Evolutionary conservation across 805 yeast genomes (phyloP), one percentile per base, ranked within the genome.

Genomic region (Hanseniaspora osmophila): DNA sequence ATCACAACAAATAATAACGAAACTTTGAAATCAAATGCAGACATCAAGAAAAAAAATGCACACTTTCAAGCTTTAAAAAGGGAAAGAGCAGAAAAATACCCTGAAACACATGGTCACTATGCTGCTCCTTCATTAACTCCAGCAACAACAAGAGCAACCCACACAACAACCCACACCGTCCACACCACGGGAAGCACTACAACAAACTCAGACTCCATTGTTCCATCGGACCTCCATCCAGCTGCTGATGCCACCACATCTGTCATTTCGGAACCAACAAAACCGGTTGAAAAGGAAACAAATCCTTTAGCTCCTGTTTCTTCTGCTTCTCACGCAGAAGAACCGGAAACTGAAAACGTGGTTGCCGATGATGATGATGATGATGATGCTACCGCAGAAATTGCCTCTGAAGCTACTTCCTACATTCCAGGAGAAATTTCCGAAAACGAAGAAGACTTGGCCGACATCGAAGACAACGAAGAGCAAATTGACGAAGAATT

Each of bases 401-500:
- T 5, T n/a, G 15, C 13, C 35, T 32, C 35, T n/a, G 35, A 32
- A n/a, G 10, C 35, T 5, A 32, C 35, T 5, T 32, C 35, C 15
- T 32, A 13, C 15, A n/a, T 32, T 6, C 35, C 35, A 12, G 13
- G 15, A 12, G 35, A 32, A 32, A n/a, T 32, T 12, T 32, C 35
- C 10, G 27, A 22, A 22, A 32, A n/a, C 10, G 35, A 32, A 13
- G 35, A 13, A 12, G 35, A 32, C 6, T 11, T 32, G 35, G 35
- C 35, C 13, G 35, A 32, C 10, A n/a, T 32, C 10, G 35, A 32
- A n/a, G 35, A 32, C 35, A 32, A 32, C 35, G 35, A 32, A 32
- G 35, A 32, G 6, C 35, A 32, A 32, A 32, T 32, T 7, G 50
- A 52, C 19, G 42, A 50, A 2, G 46, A 49, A 2, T 61, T 58